Evolutionary conservation across 1,139 yeast genomes (phyloP).

Genomic region (Kodamaea alishanica): DNA sequence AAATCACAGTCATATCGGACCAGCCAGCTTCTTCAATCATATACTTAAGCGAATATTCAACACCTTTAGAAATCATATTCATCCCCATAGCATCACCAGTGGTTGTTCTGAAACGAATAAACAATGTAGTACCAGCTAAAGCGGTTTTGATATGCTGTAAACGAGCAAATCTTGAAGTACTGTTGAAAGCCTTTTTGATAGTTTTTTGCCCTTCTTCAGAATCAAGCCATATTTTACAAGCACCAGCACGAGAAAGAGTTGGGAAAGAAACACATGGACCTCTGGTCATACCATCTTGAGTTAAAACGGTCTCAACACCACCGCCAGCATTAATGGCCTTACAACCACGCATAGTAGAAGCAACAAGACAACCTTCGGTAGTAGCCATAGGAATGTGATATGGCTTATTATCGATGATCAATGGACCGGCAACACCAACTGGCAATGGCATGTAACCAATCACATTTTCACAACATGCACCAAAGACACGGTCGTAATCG

Average conservation of each 20-base stretch:
- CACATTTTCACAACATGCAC: slow-evolving; percentile 98
- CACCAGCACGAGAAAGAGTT: slow-evolving; percentile 80
- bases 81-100: slow-evolving; percentile 99
- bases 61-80: slow-evolving; percentile 99
- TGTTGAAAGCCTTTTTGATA: slow-evolving; percentile 87
- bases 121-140: slow-evolving; percentile 88
- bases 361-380: slow-evolving; percentile 97
- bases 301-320: slow-evolving; percentile 86
- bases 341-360: slow-evolving; percentile 98
- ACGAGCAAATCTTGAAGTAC: slow-evolving; percentile 96
- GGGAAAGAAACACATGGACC: slow-evolving; percentile 97
- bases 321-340: slow-evolving; percentile 98
- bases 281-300: slow-evolving; percentile 98
- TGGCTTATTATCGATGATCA: slow-evolving; percentile 81
- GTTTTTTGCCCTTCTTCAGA: slow-evolving; percentile 85
- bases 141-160: slow-evolving; percentile 89
- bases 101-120: slow-evolving; percentile 89
- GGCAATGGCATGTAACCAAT: slow-evolving; percentile 96
- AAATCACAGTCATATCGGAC: slow-evolving; percentile 87
- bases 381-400: slow-evolving; percentile 98
- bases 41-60: slow-evolving; percentile 75
- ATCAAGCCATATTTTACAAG: slow-evolving; percentile 93
- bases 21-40: slow-evolving; percentile 91
- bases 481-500: slow-evolving; percentile 93
- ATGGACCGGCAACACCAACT: slow-evolving; percentile 96